phyloP scores from a whole-genome alignment of 306 rosid species.

The Sicyos edulis region DNA sequence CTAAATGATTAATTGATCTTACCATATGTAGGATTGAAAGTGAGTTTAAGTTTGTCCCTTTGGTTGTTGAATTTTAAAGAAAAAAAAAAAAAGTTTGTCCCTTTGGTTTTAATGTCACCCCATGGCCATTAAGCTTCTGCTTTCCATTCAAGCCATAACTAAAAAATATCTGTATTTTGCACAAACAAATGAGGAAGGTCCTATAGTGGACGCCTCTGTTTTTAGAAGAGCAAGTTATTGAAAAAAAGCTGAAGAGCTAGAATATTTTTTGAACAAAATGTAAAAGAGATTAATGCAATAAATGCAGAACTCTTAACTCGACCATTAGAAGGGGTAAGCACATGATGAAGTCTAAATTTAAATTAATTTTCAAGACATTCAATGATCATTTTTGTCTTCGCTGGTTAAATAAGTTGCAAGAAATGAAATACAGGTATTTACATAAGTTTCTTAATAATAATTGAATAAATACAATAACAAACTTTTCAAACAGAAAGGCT shows the following conservation, averaged over 20 bases:
- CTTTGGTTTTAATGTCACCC: not conserved
- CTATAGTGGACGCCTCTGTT: not conserved
- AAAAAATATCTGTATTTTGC: not conserved
- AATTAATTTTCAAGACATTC: not conserved
- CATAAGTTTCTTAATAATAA: not conserved
- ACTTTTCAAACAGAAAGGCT: not conserved
- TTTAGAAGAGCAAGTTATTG: constrained; percentile 1
- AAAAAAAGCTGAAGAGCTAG: not conserved
- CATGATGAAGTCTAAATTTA: not conserved
- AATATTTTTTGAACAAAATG: not conserved
- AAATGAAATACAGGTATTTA: not conserved
- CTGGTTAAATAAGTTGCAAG: not conserved
- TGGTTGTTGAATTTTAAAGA: too few relatives aligned
- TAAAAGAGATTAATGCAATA: not conserved
- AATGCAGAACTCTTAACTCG: not conserved
- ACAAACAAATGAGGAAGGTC: not conserved
- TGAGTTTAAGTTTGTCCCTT: not conserved
- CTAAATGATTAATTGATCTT: not conserved
- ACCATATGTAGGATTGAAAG: not conserved
- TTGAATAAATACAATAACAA: not conserved
- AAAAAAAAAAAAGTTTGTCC: not conserved
- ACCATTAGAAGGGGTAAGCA: too few relatives aligned
- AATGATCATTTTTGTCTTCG: not conserved
- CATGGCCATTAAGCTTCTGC: not conserved
- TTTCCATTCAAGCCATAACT: constrained; percentile 4